Evolutionary conservation across 345 rosid species (phyloP).

Genomic region (Arabis alpina): DNA sequence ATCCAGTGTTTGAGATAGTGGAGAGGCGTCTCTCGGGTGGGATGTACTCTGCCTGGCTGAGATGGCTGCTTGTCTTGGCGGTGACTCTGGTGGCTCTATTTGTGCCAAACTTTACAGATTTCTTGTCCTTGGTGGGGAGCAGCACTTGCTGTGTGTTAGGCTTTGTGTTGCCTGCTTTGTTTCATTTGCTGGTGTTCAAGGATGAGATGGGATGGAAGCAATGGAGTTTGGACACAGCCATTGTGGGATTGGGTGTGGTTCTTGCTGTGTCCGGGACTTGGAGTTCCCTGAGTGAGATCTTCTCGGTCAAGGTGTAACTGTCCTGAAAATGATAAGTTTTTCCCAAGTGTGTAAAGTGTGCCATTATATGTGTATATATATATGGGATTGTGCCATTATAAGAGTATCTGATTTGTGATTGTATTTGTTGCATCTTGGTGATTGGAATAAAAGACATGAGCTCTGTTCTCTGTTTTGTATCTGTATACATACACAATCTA

Average conservation of each 20-base stretch:
- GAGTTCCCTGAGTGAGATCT: conserved; percentile 70
- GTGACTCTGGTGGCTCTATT: conserved; percentile 70
- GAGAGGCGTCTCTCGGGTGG: conserved; percentile 74
- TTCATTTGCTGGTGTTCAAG: conserved; percentile 81
- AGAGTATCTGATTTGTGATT: conserved; percentile 24
- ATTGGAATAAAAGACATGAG: conserved; percentile 32
- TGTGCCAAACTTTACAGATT: conserved; percentile 87
- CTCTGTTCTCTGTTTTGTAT: conserved; percentile 10
- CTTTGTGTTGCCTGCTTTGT: conserved; percentile 77
- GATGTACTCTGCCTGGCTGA: conserved; percentile 70
- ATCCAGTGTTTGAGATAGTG: conserved; percentile 83
- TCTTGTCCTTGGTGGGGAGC: conserved; percentile 87
- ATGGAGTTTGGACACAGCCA: conserved; percentile 58
- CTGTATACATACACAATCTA: not conserved
- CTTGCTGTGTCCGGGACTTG: conserved; percentile 79
- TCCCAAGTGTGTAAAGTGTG: conserved; percentile 22
- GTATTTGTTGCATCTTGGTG: conserved; percentile 21
- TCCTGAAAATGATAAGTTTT: conserved; percentile 1
- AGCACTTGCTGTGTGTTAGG: conserved; percentile 83
- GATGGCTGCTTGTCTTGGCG: conserved; percentile 70
- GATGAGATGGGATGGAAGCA: conserved; percentile 73
- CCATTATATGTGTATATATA: not conserved
- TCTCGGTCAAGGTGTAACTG: conserved; percentile 46
- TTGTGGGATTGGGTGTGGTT: conserved; percentile 57
- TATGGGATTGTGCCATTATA: conserved; percentile 6